phyloP scores from a whole-genome alignment of 1,284 basidiomycete genomes.

The Heterobasidion occidentale region DNA sequence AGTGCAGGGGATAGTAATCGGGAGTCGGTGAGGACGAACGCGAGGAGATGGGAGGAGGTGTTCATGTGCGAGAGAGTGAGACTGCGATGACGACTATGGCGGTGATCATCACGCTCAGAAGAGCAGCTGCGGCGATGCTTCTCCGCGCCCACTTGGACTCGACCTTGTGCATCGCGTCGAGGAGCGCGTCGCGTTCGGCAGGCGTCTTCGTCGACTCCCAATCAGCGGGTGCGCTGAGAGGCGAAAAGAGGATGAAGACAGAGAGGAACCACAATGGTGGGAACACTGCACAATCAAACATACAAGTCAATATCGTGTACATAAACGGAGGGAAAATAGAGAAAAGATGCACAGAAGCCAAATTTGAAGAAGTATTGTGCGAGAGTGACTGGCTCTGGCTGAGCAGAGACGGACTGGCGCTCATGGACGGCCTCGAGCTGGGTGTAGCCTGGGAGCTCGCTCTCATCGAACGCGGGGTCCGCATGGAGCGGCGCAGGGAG shows the following conservation, averaged over 20 bases:
- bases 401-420: constrained; percentile 16
- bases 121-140: not conserved
- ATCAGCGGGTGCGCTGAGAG: constrained; percentile 3
- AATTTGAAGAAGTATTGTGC: constrained; percentile 26
- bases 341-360: constrained; percentile 19
- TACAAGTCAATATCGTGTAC: too few relatives aligned
- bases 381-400: constrained; percentile 21
- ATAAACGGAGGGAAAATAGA: not conserved
- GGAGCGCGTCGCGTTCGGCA: constrained; percentile 1
- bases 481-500: not conserved
- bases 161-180: not conserved
- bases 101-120: constrained; percentile 1
- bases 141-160: constrained; percentile 3
- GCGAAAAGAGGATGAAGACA: constrained; percentile 2
- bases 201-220: constrained; percentile 6
- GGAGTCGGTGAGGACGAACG: too few relatives aligned
- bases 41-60: too few relatives aligned
- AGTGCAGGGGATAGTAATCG: too few relatives aligned
- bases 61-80: not conserved
- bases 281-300: constrained; percentile 3
- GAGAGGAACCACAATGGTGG: constrained; percentile 8
- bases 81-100: not conserved
- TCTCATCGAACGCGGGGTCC: not conserved
- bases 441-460: not conserved
- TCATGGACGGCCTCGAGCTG: constrained; percentile 1